Percentiles rank a stretch among this genome's conserved stretches.
These are phyloP conservation scores for Penicillium sp. DNA, from an alignment of 2,329 filamentous ascomycete genomes.

Conservation along the genomic window DNA sequence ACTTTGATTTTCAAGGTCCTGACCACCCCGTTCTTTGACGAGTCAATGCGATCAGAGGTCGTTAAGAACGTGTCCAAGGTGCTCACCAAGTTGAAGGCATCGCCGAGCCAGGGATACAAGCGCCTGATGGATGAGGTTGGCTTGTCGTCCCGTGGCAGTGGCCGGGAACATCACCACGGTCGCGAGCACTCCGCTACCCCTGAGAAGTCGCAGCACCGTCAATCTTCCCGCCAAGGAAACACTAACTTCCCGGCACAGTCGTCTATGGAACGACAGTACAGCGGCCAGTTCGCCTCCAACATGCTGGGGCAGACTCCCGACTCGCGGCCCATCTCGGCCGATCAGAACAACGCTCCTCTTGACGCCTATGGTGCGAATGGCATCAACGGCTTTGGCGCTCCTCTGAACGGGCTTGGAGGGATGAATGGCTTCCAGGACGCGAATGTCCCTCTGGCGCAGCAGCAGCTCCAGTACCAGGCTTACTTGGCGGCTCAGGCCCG, in stretches of 20 bases:
- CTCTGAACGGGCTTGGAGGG: conserved; percentile 33
- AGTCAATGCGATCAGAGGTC: conserved; percentile 82
- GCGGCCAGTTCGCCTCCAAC: conserved; percentile 41
- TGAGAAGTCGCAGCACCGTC: conserved; percentile 48
- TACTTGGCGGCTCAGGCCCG: conserved; percentile 53
- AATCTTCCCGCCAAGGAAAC: conserved; percentile 45
- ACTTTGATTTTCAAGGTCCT: conserved; percentile 98
- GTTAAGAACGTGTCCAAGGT: conserved; percentile 91
- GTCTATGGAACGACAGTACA: conserved; percentile 46
- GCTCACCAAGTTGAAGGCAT: conserved; percentile 84
- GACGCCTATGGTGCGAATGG: conserved; percentile 43
- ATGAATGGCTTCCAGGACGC: conserved; percentile 42
- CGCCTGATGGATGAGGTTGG: conserved; percentile 98
- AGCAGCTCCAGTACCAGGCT: conserved; percentile 61
- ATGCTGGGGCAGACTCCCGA: conserved; percentile 41
- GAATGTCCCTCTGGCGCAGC: conserved; percentile 46
- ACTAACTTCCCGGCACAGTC: conserved; percentile 40
- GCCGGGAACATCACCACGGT: conserved; percentile 43
- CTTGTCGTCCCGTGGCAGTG: conserved; percentile 60
- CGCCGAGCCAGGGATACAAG: conserved; percentile 95
- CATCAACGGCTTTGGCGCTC: conserved; percentile 33
- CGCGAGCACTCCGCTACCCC: conserved; percentile 41
- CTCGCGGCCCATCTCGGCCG: conserved; percentile 42
- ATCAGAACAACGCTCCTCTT: conserved; percentile 38
- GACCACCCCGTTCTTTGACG: conserved; percentile 96